These are phyloP conservation scores for Daldinia bambusicola DNA, from an alignment of 495 filamentous ascomycete genomes.

Conservation along the genomic window DNA sequence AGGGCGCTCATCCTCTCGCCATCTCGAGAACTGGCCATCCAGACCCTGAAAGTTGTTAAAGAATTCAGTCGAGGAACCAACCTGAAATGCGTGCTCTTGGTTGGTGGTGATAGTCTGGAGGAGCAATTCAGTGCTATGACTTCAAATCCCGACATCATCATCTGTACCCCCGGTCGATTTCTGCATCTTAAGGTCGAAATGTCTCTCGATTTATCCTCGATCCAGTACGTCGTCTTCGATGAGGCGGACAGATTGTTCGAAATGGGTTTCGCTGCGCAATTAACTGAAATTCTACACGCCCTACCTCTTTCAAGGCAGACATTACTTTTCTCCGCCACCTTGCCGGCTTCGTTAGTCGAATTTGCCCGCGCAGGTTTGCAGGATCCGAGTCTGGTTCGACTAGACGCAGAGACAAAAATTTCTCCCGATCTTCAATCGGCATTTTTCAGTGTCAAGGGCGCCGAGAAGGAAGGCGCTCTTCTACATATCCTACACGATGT, in stretches of 20 bases:
- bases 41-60: slow-evolving; percentile 96
- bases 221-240: slow-evolving; percentile 94
- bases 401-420: slow-evolving; percentile 95
- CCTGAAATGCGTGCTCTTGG: slow-evolving; percentile 84
- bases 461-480: slow-evolving; percentile 92
- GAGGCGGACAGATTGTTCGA: slow-evolving; percentile 97
- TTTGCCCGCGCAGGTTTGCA: slow-evolving; percentile 93
- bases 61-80: slow-evolving; percentile 92
- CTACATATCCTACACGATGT: slow-evolving; percentile 89
- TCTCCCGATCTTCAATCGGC: slow-evolving; percentile 92
- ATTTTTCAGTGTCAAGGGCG: slow-evolving; percentile 91
- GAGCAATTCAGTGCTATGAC: slow-evolving; percentile 96
- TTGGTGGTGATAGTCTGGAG: slow-evolving; percentile 94
- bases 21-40: slow-evolving; percentile 89
- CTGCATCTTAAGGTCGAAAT: slow-evolving; percentile 96
- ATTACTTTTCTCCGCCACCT: slow-evolving; percentile 91
- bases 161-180: slow-evolving; percentile 95
- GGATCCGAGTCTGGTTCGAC: slow-evolving; percentile 84
- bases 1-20: slow-evolving; percentile 89
- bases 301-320: slow-evolving; percentile 87
- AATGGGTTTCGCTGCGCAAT: slow-evolving; percentile 94
- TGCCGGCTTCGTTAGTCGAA: slow-evolving; percentile 92
- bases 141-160: slow-evolving; percentile 92
- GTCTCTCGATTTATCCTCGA: slow-evolving; percentile 83
- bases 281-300: slow-evolving; percentile 91